Conservation (phyloP, 495 filamentous ascomycete genomes). For the Geopyxis carbonaria region DNA sequence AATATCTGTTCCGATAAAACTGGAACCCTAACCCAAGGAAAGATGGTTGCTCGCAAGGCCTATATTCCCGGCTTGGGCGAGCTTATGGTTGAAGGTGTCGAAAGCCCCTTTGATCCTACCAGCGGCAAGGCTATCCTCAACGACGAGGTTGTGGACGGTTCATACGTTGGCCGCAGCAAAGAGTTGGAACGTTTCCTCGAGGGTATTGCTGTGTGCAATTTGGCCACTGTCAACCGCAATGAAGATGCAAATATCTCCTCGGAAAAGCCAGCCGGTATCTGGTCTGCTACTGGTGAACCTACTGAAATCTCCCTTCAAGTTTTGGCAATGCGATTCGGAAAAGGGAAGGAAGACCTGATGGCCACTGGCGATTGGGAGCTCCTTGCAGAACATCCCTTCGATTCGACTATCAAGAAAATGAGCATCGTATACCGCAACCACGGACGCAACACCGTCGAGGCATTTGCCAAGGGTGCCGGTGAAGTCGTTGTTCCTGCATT, state of each 20-base stretch:
- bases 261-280: constrained; percentile 24
- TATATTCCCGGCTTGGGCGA: constrained; percentile 24
- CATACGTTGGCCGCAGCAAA: constrained; percentile 6
- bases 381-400: constrained; percentile 42
- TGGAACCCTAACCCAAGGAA: constrained; percentile 44
- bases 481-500: constrained; percentile 36
- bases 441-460: constrained; percentile 24
- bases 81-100: constrained; percentile 19
- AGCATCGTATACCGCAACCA: constrained; percentile 34
- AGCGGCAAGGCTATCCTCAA: constrained; percentile 17
- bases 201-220: constrained; percentile 25
- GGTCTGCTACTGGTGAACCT: constrained; percentile 38
- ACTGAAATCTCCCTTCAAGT: constrained; percentile 43
- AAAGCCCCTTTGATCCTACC: constrained; percentile 23
- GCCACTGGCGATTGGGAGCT: constrained; percentile 25
- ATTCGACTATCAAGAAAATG: constrained; percentile 46
- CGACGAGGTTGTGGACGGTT: constrained; percentile 15
- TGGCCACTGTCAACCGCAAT: constrained; percentile 17
- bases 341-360: constrained; percentile 24
- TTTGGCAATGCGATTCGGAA: constrained; percentile 32
- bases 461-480: constrained; percentile 41
- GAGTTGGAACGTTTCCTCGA: constrained; percentile 21
- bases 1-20: constrained; percentile 49
- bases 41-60: constrained; percentile 39
- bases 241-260: constrained; percentile 22